phyloP scores from a whole-genome alignment of 2,329 filamentous ascomycete genomes.

The Colletotrichum sp. region DNA sequence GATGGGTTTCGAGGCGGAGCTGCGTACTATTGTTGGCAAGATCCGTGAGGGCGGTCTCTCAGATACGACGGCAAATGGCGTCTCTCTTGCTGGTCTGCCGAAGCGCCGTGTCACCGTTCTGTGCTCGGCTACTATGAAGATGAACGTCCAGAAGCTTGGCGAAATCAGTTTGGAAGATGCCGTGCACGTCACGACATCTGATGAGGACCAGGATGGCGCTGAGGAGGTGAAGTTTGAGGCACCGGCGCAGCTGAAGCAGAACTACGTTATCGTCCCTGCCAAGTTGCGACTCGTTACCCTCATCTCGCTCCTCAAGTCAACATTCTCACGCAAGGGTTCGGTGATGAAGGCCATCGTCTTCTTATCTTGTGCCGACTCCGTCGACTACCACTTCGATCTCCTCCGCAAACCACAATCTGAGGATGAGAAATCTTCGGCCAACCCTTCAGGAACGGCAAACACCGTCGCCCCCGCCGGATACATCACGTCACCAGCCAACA shows the following conservation, averaged over 20 bases:
- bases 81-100: constrained; percentile 68
- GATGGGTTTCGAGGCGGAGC: constrained; percentile 92
- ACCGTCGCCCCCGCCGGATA: constrained; percentile 75
- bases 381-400: constrained; percentile 94
- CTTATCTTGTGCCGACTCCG: constrained; percentile 94
- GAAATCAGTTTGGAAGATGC: constrained; percentile 96
- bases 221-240: constrained; percentile 72
- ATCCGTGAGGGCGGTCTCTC: constrained; percentile 70
- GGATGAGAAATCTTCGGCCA: constrained; percentile 18
- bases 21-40: constrained; percentile 83
- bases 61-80: constrained; percentile 63
- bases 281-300: constrained; percentile 92
- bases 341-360: constrained; percentile 98
- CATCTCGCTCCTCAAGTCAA: constrained; percentile 81
- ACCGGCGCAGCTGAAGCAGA: constrained; percentile 92
- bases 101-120: constrained; percentile 83
- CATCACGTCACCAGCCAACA: constrained; percentile 77
- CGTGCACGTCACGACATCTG: constrained; percentile 78
- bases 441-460: constrained; percentile 43
- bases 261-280: constrained; percentile 84
- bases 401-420: constrained; percentile 54
- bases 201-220: constrained; percentile 52
- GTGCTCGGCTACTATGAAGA: constrained; percentile 97
- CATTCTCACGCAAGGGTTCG: constrained; percentile 86
- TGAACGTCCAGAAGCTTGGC: constrained; percentile 91